Conservation (phyloP, 2,329 filamentous ascomycete genomes). For the Fusarium udum region DNA sequence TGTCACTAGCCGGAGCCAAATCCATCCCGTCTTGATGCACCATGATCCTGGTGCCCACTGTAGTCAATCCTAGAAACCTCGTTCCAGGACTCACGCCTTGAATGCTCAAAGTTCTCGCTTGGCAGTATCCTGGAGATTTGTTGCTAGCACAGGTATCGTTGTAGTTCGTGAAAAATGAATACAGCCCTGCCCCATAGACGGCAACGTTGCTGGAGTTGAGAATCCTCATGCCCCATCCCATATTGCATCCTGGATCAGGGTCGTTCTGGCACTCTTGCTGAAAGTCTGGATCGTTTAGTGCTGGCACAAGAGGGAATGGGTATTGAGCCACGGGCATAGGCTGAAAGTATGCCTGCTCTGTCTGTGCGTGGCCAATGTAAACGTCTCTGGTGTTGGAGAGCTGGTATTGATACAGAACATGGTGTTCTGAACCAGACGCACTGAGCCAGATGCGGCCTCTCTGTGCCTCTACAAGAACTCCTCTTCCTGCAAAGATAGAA, state of each 20-base stretch:
- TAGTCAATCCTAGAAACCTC: slow-evolving; percentile 43
- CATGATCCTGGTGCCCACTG: slow-evolving; percentile 44
- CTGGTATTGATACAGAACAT: slow-evolving; percentile 75
- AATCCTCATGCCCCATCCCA: slow-evolving; percentile 74
- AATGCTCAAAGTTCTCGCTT: slow-evolving; percentile 54
- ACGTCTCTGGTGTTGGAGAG: slow-evolving; percentile 68
- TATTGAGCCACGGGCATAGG: slow-evolving; percentile 67
- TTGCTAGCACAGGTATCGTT: slow-evolving; percentile 57
- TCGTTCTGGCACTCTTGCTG: slow-evolving; percentile 50
- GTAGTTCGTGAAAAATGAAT: slow-evolving; percentile 75
- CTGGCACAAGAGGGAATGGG: slow-evolving; percentile 61
- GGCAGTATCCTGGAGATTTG: slow-evolving; percentile 55
- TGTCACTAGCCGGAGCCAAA: slow-evolving; percentile 32
- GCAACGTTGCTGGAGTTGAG: slow-evolving; percentile 64
- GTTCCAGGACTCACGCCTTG: slow-evolving; percentile 29
- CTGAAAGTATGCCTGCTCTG: slow-evolving; percentile 78
- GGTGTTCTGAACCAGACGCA: slow-evolving; percentile 73
- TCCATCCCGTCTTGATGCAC: slow-evolving; percentile 38
- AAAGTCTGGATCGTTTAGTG: slow-evolving; percentile 46
- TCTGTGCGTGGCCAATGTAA: slow-evolving; percentile 72
- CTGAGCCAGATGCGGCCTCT: slow-evolving; percentile 64
- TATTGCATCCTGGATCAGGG: slow-evolving; percentile 58
- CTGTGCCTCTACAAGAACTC: slow-evolving; percentile 56
- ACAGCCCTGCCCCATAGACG: slow-evolving; percentile 72
- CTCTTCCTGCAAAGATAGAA: slow-evolving; percentile 63